These are phyloP conservation scores for Lepidium sativum DNA, from an alignment of 345 rosid genomes.

Conservation along the genomic window DNA sequence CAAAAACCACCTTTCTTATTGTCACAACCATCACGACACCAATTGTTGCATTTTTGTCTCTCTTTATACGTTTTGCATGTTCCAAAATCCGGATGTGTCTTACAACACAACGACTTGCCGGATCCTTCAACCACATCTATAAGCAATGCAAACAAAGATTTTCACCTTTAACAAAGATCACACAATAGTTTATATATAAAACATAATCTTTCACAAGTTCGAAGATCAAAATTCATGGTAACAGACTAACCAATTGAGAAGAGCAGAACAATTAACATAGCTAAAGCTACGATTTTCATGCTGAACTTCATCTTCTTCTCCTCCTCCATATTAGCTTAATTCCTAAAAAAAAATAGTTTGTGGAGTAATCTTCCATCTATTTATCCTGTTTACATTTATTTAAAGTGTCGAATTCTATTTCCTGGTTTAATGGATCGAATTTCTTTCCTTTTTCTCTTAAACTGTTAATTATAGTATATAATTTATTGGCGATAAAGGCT, in stretches of 20 bases:
- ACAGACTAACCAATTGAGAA: slow-evolving; percentile 1
- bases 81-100: slow-evolving; percentile 10
- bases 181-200: neutral
- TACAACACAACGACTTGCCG: slow-evolving; percentile 4
- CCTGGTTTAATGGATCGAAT: neutral
- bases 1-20: slow-evolving; percentile 1
- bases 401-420: neutral
- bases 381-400: too few species aligned
- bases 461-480: neutral
- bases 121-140: slow-evolving; percentile 8
- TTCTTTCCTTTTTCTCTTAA: neutral
- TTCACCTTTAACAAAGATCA: too few species aligned
- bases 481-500: too few species aligned
- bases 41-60: neutral
- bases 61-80: neutral
- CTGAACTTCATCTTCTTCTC: neutral
- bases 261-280: slow-evolving; percentile 3
- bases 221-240: neutral
- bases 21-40: neutral
- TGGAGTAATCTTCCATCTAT: neutral
- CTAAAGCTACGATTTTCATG: neutral
- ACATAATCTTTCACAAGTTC: neutral
- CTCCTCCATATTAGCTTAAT: neutral
- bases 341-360: neutral
- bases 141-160: too few species aligned